Evolutionary conservation across 768 basidiomycete genomes (phyloP).

Genomic region (Amanita pseudoporphyria): DNA sequence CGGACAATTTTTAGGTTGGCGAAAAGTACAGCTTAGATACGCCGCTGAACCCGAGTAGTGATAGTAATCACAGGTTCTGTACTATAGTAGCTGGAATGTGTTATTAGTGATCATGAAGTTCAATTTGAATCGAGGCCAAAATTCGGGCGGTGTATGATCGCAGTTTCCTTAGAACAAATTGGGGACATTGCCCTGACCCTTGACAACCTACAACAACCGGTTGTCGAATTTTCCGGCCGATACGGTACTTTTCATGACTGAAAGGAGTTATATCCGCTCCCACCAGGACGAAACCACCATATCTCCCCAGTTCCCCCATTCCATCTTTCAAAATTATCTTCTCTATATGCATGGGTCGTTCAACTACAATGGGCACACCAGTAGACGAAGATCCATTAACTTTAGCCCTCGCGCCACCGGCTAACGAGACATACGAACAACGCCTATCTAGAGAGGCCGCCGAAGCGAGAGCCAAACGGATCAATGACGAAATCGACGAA

Average conservation of each 20-base stretch:
- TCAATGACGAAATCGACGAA: constrained; percentile 72
- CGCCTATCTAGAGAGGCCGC: constrained; percentile 43
- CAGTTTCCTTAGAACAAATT: no score
- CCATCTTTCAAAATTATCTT: not conserved
- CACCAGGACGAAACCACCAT: not conserved
- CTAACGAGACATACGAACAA: constrained; percentile 50
- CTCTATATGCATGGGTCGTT: constrained; percentile 13
- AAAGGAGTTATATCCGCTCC: not conserved
- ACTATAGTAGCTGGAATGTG: no score
- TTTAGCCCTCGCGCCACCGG: constrained; percentile 50
- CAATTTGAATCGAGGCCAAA: no score
- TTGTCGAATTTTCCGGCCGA: not conserved
- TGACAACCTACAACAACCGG: no score
- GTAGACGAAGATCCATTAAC: constrained; percentile 55
- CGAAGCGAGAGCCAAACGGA: constrained; percentile 53
- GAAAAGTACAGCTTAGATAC: no score
- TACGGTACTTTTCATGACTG: not conserved
- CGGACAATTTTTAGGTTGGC: no score
- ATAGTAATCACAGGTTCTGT: no score
- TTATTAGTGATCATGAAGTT: no score
- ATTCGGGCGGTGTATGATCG: no score
- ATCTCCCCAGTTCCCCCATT: constrained; percentile 1
- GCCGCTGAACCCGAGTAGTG: no score
- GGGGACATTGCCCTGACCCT: no score
- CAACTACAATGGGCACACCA: constrained; percentile 1